Base-by-base conservation (phyloP, 441 rosid genomes). In the Pelargonium citronellum region DNA sequence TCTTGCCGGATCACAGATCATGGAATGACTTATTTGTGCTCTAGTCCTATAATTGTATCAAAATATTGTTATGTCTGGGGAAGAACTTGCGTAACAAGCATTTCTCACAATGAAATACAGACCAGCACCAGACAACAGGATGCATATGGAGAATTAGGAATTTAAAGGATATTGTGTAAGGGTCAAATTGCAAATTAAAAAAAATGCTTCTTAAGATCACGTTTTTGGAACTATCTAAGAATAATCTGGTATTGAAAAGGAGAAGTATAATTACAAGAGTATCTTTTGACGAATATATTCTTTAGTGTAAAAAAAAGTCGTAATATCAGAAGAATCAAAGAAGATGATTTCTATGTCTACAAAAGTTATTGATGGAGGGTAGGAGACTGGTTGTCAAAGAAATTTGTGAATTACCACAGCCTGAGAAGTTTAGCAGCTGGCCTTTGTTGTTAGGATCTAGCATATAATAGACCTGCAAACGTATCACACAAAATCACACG, bases 401-500 rank as follows among this genome's bases (percentile, higher is more conserved):
- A 60, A 64, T 41, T 60, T 24, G 17, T 4, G 20, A 70, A 70
- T 80, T 94, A 95, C 99, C 99, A 66, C 97, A 91, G 78, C 99
- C 97, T 70, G 91, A 82, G 78, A 81, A 95, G 83, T 95, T 90
- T 66, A 90, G 85, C 80, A 87, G 80, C 76, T 82, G 83, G 78
- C 86, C 85, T 55, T 76, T 72, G 70, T 84, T 74, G 39, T 76
- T 83, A 71, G 78, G 68, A 77, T 89, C 96, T 83, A 91, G 63
- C 94, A 91, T 90, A 80, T 91, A 95, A 80, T 95, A 95, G 69
- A 87, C 86, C 99, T 94, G 95, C 70, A 82, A 39, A 37, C 39
- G 6, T 34, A 34, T 34, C 39, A 34, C 39, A 53, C 43, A 58
- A 43, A 43, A 43, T 43, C 47, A 10, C 49, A 44, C 11, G 49